A percentile compares a stretch with the other conserved stretches of the same genome.
Conservation (phyloP, 148 eudicot species). For the Spergularia bocconei region DNA sequence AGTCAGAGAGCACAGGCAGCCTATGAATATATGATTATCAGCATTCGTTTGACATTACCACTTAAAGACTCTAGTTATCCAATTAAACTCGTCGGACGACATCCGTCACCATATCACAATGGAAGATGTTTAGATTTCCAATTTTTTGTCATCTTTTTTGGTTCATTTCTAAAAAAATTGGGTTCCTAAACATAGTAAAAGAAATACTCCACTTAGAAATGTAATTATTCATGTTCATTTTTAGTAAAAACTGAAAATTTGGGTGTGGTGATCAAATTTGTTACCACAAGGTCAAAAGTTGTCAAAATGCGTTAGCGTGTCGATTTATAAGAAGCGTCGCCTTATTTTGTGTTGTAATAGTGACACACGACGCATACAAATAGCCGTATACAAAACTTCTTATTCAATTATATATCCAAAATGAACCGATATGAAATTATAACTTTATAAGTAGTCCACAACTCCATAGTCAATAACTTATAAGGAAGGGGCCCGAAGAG, state of each 20-base stretch:
- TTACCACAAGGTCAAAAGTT: no score
- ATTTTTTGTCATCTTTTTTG: neutral
- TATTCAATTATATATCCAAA: no score
- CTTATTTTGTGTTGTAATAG: no score
- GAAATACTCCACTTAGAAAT: neutral
- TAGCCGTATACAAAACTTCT: no score
- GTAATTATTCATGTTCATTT: neutral
- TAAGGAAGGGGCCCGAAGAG: neutral
- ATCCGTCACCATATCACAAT: neutral
- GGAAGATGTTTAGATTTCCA: neutral
- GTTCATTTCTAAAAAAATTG: neutral
- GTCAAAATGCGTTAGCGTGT: no score
- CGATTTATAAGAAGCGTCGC: no score
- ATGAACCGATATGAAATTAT: no score
- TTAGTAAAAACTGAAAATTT: no score
- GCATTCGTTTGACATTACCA: neutral
- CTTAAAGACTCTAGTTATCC: neutral
- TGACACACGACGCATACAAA: no score
- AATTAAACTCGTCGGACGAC: neutral
- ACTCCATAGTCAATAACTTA: no score
- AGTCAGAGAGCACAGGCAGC: conserved; percentile 21
- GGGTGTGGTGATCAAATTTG: no score
- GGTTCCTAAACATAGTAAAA: neutral
- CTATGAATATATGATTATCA: neutral
- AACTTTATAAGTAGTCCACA: no score